Evolutionary conservation across 176 grass and related monocot species (phyloP).

Genomic region (Cenchrus americanus): DNA sequence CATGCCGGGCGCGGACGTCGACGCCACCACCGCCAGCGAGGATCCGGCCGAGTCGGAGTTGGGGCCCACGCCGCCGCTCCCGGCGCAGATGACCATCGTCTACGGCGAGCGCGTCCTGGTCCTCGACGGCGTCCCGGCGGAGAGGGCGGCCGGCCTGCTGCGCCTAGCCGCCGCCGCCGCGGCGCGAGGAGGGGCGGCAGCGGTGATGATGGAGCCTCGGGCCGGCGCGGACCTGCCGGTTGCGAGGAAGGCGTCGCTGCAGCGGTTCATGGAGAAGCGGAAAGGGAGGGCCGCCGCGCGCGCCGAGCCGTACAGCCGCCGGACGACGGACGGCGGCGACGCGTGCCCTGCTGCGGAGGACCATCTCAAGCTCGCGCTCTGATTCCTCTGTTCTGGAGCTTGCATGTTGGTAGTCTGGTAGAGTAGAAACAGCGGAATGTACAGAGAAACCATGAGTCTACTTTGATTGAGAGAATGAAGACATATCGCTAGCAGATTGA

Average conservation of each 20-base stretch:
- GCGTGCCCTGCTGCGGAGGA: not conserved
- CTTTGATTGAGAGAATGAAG: too few species aligned
- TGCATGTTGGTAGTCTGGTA: too few species aligned
- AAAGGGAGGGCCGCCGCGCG: conserved; percentile 41
- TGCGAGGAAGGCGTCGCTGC: conserved; percentile 68
- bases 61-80: not conserved
- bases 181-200: too few species aligned
- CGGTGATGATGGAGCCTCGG: not conserved
- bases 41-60: not conserved
- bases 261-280: conserved; percentile 79
- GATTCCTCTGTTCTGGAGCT: not conserved
- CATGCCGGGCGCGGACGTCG: conserved; percentile 48
- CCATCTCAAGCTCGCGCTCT: conserved; percentile 37
- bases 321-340: not conserved
- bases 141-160: too few species aligned
- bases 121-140: too few species aligned
- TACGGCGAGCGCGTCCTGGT: not conserved
- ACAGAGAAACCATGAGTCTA: too few species aligned
- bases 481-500: too few species aligned
- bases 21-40: not conserved
- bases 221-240: conserved; percentile 54
- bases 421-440: too few species aligned
- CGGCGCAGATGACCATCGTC: not conserved
- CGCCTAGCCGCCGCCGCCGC: too few species aligned
- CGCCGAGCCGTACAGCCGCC: conserved; percentile 38